Evolutionary conservation across 2,329 filamentous ascomycete genomes (phyloP).

Genomic region (Fusarium armeniacum): DNA sequence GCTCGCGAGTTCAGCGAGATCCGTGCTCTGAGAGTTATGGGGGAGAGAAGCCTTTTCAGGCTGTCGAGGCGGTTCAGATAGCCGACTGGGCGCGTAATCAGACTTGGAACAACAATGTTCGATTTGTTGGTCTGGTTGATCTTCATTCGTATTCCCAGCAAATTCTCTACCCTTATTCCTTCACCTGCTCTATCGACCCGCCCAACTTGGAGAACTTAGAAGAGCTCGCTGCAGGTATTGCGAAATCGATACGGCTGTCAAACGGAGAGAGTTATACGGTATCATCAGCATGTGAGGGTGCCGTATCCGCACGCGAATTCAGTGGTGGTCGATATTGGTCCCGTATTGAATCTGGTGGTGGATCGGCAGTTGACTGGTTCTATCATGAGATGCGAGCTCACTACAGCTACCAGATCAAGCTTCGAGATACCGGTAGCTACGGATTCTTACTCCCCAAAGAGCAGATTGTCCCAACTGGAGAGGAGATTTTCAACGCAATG

Average conservation of each 20-base stretch:
- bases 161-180: conserved; percentile 92
- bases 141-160: conserved; percentile 97
- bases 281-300: conserved; percentile 88
- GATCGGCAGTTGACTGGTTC: conserved; percentile 94
- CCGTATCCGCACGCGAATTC: conserved; percentile 60
- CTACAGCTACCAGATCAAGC: conserved; percentile 93
- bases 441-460: conserved; percentile 91
- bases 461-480: conserved; percentile 88
- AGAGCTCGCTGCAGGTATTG: conserved; percentile 88
- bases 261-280: conserved; percentile 83
- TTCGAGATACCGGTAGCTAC: conserved; percentile 93
- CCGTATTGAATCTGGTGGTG: conserved; percentile 81
- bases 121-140: conserved; percentile 89
- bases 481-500: conserved; percentile 87
- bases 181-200: conserved; percentile 81
- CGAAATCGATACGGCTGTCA: conserved; percentile 88
- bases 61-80: conserved; percentile 80
- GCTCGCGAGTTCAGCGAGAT: conserved; percentile 73
- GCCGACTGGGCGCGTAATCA: conserved; percentile 88
- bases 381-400: conserved; percentile 87
- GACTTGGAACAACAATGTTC: conserved; percentile 77
- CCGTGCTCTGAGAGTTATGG: conserved; percentile 94
- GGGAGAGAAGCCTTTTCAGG: conserved; percentile 86
- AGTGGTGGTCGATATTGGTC: conserved; percentile 44
- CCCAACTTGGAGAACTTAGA: conserved; percentile 92